A percentile compares a stretch with the other conserved stretches of the same genome.
Evolutionary conservation across 495 filamentous ascomycete species (phyloP).

Genomic region (Daldinia loculata): DNA sequence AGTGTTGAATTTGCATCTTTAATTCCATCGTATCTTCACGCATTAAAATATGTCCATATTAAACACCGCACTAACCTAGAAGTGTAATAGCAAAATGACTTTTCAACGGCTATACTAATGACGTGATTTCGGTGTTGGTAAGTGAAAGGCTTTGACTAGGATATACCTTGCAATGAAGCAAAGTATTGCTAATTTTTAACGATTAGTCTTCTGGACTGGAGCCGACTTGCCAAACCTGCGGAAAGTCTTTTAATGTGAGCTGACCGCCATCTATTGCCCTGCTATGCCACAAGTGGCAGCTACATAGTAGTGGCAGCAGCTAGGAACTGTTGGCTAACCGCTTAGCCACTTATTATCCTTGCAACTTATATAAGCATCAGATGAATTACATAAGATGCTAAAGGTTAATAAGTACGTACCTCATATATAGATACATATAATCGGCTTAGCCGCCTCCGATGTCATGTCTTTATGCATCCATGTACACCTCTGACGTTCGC

Average conservation of each 20-base stretch:
- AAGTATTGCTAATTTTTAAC: not conserved
- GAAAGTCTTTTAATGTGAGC: not conserved
- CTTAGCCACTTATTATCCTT: no score
- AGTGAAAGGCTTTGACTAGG: not conserved
- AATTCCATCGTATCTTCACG: no score
- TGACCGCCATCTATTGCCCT: not conserved
- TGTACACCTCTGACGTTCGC: conserved; percentile 18
- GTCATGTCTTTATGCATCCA: not conserved
- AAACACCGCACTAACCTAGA: no score
- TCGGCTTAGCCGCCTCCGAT: not conserved
- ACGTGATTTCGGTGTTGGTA: not conserved
- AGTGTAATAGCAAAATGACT: not conserved
- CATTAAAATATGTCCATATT: no score
- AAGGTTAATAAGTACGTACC: not conserved
- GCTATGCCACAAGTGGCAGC: not conserved
- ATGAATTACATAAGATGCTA: not conserved
- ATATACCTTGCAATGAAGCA: not conserved
- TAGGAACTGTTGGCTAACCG: not conserved
- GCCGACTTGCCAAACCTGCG: not conserved
- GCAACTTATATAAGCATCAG: no score
- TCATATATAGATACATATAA: no score
- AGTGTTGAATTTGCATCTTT: no score
- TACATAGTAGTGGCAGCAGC: not conserved
- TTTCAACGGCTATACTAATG: not conserved
- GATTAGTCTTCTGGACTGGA: not conserved